phyloP scores from a whole-genome alignment of 164 flowering plant genomes.

The Chimonanthus salicifolius region DNA sequence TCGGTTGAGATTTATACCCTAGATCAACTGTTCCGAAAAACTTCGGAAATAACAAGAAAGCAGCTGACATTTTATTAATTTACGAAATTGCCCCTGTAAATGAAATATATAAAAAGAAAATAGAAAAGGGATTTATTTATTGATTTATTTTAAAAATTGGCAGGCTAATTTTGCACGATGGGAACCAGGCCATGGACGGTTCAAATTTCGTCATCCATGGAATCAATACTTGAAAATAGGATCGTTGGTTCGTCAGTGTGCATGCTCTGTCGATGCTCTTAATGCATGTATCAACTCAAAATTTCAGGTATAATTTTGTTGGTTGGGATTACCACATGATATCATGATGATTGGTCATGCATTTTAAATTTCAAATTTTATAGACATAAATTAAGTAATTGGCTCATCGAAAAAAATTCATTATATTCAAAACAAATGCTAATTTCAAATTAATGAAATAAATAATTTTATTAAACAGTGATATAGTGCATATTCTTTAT shows the following conservation, averaged over 20 bases:
- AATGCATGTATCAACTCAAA: conserved; percentile 34
- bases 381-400: no score
- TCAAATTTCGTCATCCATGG: conserved; percentile 74
- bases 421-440: no score
- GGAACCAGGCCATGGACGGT: conserved; percentile 76
- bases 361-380: no score
- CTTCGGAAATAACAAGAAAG: no score
- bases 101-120: neutral
- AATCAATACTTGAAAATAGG: conserved; percentile 67
- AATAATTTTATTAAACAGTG: no score
- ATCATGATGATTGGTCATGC: neutral
- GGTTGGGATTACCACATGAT: no score
- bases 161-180: conserved; percentile 83
- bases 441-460: no score
- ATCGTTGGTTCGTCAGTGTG: conserved; percentile 49
- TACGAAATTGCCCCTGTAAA: neutral
- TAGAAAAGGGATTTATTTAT: neutral
- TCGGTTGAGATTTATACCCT: no score
- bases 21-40: no score
- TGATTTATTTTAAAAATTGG: neutral
- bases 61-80: neutral
- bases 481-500: no score
- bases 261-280: conserved; percentile 61
- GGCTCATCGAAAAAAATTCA: no score
- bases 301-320: conserved; percentile 26